These are phyloP conservation scores for Orbilia javanica DNA, from an alignment of 2,329 filamentous ascomycete species.

Conservation along the genomic window DNA sequence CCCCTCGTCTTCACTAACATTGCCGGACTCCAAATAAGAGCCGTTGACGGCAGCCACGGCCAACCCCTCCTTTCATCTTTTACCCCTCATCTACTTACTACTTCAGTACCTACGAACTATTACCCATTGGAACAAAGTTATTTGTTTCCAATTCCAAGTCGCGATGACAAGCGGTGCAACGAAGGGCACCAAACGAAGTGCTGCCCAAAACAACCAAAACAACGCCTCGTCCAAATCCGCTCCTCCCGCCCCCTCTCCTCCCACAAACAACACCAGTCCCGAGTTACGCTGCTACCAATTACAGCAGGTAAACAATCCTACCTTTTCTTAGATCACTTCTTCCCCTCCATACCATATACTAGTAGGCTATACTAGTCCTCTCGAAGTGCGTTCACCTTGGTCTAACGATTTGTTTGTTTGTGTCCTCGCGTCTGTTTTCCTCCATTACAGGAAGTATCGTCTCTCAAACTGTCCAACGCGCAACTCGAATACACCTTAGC, in stretches of 20 bases:
- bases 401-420: constrained; percentile 13
- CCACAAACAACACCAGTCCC: constrained; percentile 23
- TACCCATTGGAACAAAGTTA: background rate
- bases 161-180: constrained; percentile 55
- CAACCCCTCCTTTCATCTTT: constrained; percentile 22
- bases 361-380: background rate
- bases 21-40: constrained; percentile 12
- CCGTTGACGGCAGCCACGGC: constrained; percentile 47
- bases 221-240: constrained; percentile 23
- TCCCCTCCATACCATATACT: background rate
- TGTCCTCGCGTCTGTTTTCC: constrained; percentile 11
- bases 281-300: constrained; percentile 52
- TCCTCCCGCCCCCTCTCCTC: background rate
- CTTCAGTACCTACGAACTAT: background rate
- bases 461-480: constrained; percentile 49
- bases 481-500: constrained; percentile 57
- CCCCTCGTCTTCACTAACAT: background rate
- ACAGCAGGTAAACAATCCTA: constrained; percentile 46
- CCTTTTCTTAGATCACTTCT: background rate
- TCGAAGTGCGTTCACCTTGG: background rate
- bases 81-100: background rate
- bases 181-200: constrained; percentile 45
- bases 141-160: constrained; percentile 29
- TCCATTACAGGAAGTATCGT: constrained; percentile 54
- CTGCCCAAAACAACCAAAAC: constrained; percentile 46